phyloP scores from a whole-genome alignment of 2,329 filamentous ascomycete species.

The Colletotrichum euphorbiae region DNA sequence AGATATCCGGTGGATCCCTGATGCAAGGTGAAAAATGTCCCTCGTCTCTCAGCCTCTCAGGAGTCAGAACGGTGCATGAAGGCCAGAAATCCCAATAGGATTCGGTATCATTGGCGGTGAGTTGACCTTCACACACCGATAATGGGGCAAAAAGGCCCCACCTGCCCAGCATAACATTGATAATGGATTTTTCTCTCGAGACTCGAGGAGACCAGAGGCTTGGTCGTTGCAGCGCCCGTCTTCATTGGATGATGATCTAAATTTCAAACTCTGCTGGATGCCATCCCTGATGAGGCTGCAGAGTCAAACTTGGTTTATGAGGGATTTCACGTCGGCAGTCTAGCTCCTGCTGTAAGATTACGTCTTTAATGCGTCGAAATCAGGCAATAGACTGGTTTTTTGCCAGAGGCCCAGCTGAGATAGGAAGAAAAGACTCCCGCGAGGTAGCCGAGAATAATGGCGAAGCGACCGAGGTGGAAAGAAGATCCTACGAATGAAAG shows the following conservation, averaged over 20 bases:
- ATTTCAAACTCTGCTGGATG: slow-evolving; percentile 24
- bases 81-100: slow-evolving; percentile 11
- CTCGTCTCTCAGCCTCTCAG: slow-evolving; percentile 16
- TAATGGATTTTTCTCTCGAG: slow-evolving; percentile 30
- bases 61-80: slow-evolving; percentile 36
- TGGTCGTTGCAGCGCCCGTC: slow-evolving; percentile 15
- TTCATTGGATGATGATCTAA: slow-evolving; percentile 34
- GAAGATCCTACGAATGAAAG: slow-evolving; percentile 1
- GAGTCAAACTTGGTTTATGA: slow-evolving; percentile 38
- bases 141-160: slow-evolving; percentile 28
- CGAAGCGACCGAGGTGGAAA: slow-evolving; percentile 20
- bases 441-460: slow-evolving; percentile 37
- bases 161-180: slow-evolving; percentile 36
- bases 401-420: neutral
- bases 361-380: slow-evolving; percentile 38
- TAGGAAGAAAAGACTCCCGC: slow-evolving; percentile 8
- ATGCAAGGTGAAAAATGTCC: slow-evolving; percentile 35
- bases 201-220: neutral
- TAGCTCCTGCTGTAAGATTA: slow-evolving; percentile 34
- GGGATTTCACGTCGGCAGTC: slow-evolving; percentile 32
- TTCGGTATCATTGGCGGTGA: slow-evolving; percentile 32
- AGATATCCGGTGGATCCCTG: slow-evolving; percentile 28
- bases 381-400: slow-evolving; percentile 22
- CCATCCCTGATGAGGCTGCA: slow-evolving; percentile 36
- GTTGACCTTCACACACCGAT: slow-evolving; percentile 24